These are phyloP conservation scores for Coffea canephora DNA, from an alignment of 257 asterid species.

Conservation along the genomic window DNA sequence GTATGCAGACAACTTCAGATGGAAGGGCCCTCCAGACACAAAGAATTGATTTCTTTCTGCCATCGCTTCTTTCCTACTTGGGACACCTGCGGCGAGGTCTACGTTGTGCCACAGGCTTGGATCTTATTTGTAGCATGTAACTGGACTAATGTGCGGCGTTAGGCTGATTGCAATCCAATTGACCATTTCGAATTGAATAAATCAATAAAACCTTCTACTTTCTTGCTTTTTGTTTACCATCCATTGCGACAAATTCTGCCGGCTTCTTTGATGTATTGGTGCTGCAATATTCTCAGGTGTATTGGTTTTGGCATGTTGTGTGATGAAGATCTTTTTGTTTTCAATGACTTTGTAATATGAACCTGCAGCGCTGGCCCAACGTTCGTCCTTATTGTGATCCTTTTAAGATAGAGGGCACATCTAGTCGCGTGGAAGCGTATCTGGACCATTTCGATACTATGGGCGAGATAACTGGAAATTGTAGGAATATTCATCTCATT, in stretches of 20 bases:
- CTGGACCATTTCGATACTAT: not conserved
- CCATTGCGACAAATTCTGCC: not conserved
- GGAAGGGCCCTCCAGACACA: slow-evolving; percentile 82
- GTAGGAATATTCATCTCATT: not conserved
- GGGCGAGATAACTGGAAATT: not conserved
- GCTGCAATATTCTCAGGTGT: not conserved
- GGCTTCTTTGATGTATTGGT: not conserved
- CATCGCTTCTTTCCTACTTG: slow-evolving; percentile 10
- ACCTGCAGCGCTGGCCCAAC: not conserved
- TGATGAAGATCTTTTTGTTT: not conserved
- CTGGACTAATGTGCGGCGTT: not conserved
- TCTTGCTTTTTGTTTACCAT: not conserved
- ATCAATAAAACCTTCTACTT: not conserved
- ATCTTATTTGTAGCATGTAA: slow-evolving; percentile 1
- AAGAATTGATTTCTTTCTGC: slow-evolving; percentile 28
- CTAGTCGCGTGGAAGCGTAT: no score
- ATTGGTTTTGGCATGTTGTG: not conserved
- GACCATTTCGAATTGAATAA: slow-evolving; percentile 19
- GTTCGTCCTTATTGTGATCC: not conserved
- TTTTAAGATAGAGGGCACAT: not conserved
- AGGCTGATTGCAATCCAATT: slow-evolving; percentile 3
- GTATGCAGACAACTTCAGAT: slow-evolving; percentile 93
- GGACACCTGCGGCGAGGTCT: not conserved
- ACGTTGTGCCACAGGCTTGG: slow-evolving; percentile 10
- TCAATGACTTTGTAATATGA: not conserved